Base-by-base conservation (phyloP, 331 rosid species). In the Ulmus americana region DNA sequence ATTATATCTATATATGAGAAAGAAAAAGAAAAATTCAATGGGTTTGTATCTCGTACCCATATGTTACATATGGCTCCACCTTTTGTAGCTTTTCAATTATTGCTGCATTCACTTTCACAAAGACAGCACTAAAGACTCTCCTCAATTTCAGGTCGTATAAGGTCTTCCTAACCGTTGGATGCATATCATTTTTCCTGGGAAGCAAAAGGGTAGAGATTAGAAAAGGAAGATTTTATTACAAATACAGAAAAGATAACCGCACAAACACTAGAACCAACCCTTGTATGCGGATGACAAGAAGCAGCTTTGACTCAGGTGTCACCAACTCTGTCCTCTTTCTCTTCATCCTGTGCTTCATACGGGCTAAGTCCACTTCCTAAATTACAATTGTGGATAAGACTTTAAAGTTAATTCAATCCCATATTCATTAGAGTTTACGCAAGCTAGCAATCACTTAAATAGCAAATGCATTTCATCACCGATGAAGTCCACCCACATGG, bases 41-140 rank as follows among this genome's bases (percentile, higher is more conserved):
- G 48, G 55, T 10, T 48, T 6, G 1, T 9, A 49, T 61, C 10
- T 0, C 83, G n/a, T 81, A 92, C 96, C 97, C 97, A 44, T 88
- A 92, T 58, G 96, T 86, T 39, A 92, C 90, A 74, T 70, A 92
- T 5, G 97, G 97, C 81, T 92, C 96, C 67, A 88, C 88, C 68
- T 59, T 85, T 57, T 65, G 87, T 66, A 92, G 76, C 74, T 85
- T 86, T 63, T 81, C 94, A 72, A 86, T 22, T 3, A 75, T 45
- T 41, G 73, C 79, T 11, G 83, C 86, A 54, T 68, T 85, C 11
- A 84, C 87, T 81, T 79, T 88, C 47, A 84, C 73, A 68, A 92
- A 82, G 39, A 92, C 89, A 55, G 89, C 96, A n/a, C 76, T 71
- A 74, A 84, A 92, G 28, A 81, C 42, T 64, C 64, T 85, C 76